Evolutionary conservation across 208 protist species (phyloP).

Genomic region (Herpetomonas samuelpessoai): DNA sequence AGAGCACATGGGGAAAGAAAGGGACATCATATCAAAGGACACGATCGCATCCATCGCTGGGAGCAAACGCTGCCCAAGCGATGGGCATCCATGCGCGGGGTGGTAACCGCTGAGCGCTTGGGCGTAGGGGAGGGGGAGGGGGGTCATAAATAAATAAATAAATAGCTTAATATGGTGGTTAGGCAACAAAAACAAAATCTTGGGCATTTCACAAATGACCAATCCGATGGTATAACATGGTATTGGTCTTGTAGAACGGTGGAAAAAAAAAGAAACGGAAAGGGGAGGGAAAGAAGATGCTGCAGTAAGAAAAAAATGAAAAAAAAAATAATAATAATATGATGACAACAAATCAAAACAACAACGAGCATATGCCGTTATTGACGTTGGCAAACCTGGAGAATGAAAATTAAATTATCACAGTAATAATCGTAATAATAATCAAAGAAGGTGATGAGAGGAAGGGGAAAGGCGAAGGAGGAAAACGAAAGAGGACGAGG

Average conservation of each 20-base stretch:
- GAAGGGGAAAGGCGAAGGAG: constrained; percentile 10
- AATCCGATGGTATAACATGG: too few relatives aligned
- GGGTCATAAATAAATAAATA: too few relatives aligned
- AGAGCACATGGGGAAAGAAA: neutral
- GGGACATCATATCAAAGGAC: neutral
- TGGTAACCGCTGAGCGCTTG: too few relatives aligned
- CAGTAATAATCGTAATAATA: constrained; percentile 10
- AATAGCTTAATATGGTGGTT: too few relatives aligned
- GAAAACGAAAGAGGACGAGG: constrained; percentile 7
- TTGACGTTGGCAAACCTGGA: too few relatives aligned
- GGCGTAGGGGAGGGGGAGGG: too few relatives aligned
- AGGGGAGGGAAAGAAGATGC: constrained; percentile 8
- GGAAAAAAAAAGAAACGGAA: constrained; percentile 11
- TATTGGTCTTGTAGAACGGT: constrained; percentile 18
- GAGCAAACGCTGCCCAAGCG: too few relatives aligned
- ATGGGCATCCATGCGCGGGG: too few relatives aligned
- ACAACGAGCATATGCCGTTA: too few relatives aligned
- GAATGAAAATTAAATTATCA: constrained; percentile 10
- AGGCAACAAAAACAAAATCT: too few relatives aligned
- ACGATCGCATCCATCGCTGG: neutral
- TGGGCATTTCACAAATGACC: too few relatives aligned
- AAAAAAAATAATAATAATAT: neutral
- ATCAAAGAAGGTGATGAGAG: too few relatives aligned
- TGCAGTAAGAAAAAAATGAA: constrained; percentile 18
- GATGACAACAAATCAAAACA: neutral